Percentiles rank a stretch among this genome's conserved stretches.
These are phyloP conservation scores for Xylaria sp. DNA, from an alignment of 2,329 filamentous ascomycete genomes.

Conservation along the genomic window DNA sequence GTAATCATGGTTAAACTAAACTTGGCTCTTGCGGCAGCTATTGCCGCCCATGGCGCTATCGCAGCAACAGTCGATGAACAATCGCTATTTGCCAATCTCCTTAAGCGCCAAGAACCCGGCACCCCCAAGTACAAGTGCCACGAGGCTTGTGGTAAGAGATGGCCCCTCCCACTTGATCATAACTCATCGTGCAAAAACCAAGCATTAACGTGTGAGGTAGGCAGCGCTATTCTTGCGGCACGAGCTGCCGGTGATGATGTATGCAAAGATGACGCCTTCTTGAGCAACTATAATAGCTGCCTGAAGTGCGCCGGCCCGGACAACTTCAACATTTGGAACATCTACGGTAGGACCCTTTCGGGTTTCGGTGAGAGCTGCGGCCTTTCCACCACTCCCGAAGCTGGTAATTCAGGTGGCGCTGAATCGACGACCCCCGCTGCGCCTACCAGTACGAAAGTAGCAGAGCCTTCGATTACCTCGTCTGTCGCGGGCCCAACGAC, in stretches of 20 bases:
- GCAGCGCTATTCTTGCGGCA: conserved; percentile 4
- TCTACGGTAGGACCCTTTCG: conserved; percentile 7
- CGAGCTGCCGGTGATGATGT: conserved; percentile 10
- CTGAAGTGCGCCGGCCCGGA: conserved; percentile 15
- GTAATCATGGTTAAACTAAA: background rate
- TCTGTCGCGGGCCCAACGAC: background rate
- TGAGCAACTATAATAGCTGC: conserved; percentile 8
- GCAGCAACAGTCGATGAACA: background rate
- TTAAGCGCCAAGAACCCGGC: conserved; percentile 9
- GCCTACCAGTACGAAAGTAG: background rate
- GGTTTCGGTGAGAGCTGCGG: conserved; percentile 6
- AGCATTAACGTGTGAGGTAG: background rate
- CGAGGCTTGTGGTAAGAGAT: conserved; percentile 9
- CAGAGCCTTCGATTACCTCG: background rate
- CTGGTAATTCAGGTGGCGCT: background rate
- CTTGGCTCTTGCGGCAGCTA: background rate
- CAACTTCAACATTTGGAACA: conserved; percentile 15
- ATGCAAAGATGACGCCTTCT: conserved; percentile 8
- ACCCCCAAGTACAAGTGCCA: conserved; percentile 9
- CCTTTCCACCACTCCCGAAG: conserved; percentile 7
- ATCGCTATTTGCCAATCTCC: background rate
- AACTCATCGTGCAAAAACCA: background rate
- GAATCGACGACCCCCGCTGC: background rate
- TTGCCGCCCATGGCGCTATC: background rate
- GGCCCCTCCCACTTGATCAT: background rate